phyloP scores from a whole-genome alignment of 805 yeast genomes.

The Kluyveromyces nonfermentans region DNA sequence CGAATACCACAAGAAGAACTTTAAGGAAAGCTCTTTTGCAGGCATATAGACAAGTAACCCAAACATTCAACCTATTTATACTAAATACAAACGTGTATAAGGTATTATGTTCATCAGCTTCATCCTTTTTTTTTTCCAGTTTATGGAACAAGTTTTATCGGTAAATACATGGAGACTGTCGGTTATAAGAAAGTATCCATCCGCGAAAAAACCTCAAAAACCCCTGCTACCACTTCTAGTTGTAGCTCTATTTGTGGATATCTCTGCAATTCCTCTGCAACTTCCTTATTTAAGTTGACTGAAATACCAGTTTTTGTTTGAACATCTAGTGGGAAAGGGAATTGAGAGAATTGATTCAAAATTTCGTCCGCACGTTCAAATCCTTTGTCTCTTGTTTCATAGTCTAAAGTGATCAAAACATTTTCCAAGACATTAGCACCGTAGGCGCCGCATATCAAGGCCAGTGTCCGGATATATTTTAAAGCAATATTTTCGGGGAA shows the following conservation, averaged over 20 bases:
- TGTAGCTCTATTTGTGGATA: constrained; percentile 45
- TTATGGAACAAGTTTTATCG: background rate
- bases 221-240: constrained; percentile 88
- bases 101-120: background rate
- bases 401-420: constrained; percentile 63
- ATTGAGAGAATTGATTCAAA: constrained; percentile 70
- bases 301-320: constrained; percentile 60
- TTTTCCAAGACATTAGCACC: constrained; percentile 97
- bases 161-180: background rate
- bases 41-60: background rate
- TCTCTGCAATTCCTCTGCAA: constrained; percentile 36
- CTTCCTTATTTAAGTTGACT: constrained; percentile 46
- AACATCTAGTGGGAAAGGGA: constrained; percentile 58
- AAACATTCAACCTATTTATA: background rate
- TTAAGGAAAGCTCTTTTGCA: constrained; percentile 13
- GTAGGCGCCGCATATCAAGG: constrained; percentile 79
- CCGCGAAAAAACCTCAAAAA: constrained; percentile 77
- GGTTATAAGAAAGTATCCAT: constrained; percentile 76
- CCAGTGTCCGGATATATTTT: constrained; percentile 65
- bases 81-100: background rate
- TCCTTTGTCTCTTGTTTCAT: constrained; percentile 87
- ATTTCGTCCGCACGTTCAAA: constrained; percentile 91
- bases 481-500: constrained; percentile 63
- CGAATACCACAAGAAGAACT: constrained; percentile 14
- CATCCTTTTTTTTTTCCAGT: background rate